Evolutionary conservation across 805 yeast species (phyloP), one percentile per base, ranked within the genome.

Genomic region (Metschnikowia gelsemii): DNA sequence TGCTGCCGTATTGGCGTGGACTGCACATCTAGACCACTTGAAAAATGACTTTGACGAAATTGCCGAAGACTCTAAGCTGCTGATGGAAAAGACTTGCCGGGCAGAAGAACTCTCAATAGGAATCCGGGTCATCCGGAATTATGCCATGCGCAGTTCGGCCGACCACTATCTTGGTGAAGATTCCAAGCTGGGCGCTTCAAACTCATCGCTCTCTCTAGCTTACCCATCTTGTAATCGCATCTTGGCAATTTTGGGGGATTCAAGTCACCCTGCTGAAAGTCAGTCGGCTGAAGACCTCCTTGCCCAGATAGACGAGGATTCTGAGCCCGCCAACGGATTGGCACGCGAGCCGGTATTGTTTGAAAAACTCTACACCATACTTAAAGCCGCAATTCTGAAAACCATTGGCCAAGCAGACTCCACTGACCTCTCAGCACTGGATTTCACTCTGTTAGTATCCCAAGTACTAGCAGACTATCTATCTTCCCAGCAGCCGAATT

Each of bases 1-100:
- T 45, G 66, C 64, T 2, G 57, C 59, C 35, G 52, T 55, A 19
- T 38, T 57, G 38, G 66, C 63, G 1, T 30, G 61, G 25, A 47
- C 51, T 26, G 51, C 51, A 19, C 61, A 60, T 25, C 38, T 63
- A 32, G 41, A 32, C n/a, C 31, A 46, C 8, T 44, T 58, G 26
- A 56, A 49, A 29, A 17, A 25, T 11, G 17, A 16, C 12, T 25
- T 43, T 27, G 26, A 34, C 34, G 27, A 32, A 4, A 28, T 41
- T 11, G 40, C 49, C 13, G 51, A 40, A 13, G 43, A 41, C 8
- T 43, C 45, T 12, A 38, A 38, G 18, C 55, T 49, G 41, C 32
- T 50, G 33, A 49, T 50, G 25, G 61, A 54, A 18, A 49, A 53
- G 25, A 40, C 54, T 14, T 47, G 49, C 25, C 40, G 42, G 38